Evolutionary conservation across 148 eudicot genomes (phyloP).

Genomic region (Diospyros kaki): DNA sequence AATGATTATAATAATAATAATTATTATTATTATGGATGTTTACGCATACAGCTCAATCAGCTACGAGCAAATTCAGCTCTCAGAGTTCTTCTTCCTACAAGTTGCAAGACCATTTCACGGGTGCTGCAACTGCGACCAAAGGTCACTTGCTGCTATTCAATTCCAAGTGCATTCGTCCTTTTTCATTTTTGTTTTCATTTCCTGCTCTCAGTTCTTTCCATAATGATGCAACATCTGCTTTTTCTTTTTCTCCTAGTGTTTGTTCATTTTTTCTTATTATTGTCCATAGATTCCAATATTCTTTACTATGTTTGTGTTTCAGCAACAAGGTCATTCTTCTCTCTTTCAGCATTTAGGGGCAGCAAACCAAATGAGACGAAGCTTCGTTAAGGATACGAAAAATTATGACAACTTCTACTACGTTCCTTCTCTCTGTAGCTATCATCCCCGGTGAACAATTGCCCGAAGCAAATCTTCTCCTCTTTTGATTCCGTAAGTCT

Average conservation of each 20-base stretch:
- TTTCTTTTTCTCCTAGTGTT: background rate
- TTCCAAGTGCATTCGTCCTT: background rate
- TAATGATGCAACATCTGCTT: background rate
- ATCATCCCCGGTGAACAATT: background rate
- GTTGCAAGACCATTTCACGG: slow-evolving; percentile 41
- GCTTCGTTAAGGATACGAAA: slow-evolving; percentile 14
- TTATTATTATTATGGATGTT: background rate
- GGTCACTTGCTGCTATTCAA: slow-evolving; percentile 20
- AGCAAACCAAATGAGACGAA: slow-evolving; percentile 38
- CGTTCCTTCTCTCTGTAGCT: background rate
- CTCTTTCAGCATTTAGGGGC: slow-evolving; percentile 65
- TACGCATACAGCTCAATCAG: slow-evolving; percentile 49
- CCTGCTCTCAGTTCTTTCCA: background rate
- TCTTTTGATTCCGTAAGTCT: background rate
- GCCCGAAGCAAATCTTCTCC: slow-evolving; percentile 4
- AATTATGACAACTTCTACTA: background rate
- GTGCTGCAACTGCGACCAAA: slow-evolving; percentile 35
- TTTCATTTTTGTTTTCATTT: background rate
- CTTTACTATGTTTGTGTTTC: slow-evolving; percentile 35
- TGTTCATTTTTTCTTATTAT: background rate
- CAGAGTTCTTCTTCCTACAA: slow-evolving; percentile 53
- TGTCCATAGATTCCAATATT: slow-evolving; percentile 12
- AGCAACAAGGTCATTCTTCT: slow-evolving; percentile 69
- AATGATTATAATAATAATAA: background rate
- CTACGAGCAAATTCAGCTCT: slow-evolving; percentile 39